Percentiles rank a stretch among this genome's conserved stretches.
Conservation (phyloP, 164 flowering plant species). For the Stephania cephalantha region DNA sequence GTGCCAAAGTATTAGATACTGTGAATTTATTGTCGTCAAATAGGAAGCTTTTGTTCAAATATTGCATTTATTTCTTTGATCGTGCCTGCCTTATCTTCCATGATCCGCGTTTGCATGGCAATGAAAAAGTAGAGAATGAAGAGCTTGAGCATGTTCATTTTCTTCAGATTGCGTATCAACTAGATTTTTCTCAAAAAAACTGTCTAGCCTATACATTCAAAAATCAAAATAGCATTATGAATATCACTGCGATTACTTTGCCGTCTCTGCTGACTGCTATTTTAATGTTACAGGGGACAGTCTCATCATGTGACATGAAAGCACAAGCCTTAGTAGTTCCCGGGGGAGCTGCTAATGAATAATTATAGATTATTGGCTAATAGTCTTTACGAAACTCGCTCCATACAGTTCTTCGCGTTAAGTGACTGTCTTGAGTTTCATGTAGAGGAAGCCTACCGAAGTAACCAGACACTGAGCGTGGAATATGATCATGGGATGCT, state of each 20-base stretch:
- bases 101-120: too few relatives aligned
- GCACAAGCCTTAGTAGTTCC: slow-evolving; percentile 26
- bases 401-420: neutral
- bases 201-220: too few relatives aligned
- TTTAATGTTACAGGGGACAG: slow-evolving; percentile 38
- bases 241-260: neutral
- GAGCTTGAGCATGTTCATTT: neutral
- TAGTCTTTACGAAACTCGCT: neutral
- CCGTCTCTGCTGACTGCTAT: slow-evolving; percentile 12
- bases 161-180: neutral
- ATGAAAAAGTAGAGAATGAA: neutral
- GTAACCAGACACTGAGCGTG: neutral
- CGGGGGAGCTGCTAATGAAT: slow-evolving; percentile 20
- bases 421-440: neutral
- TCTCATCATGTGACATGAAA: slow-evolving; percentile 39
- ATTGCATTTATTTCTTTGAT: neutral
- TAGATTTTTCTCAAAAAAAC: neutral
- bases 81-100: neutral
- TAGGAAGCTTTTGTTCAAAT: neutral
- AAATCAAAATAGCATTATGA: neutral
- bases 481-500: neutral
- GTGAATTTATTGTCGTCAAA: neutral
- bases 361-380: neutral
- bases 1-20: neutral
- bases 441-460: neutral